Evolutionary conservation across 495 filamentous ascomycete genomes (phyloP), one percentile per base, ranked within the genome.

Genomic region (Bacidia rubella): DNA sequence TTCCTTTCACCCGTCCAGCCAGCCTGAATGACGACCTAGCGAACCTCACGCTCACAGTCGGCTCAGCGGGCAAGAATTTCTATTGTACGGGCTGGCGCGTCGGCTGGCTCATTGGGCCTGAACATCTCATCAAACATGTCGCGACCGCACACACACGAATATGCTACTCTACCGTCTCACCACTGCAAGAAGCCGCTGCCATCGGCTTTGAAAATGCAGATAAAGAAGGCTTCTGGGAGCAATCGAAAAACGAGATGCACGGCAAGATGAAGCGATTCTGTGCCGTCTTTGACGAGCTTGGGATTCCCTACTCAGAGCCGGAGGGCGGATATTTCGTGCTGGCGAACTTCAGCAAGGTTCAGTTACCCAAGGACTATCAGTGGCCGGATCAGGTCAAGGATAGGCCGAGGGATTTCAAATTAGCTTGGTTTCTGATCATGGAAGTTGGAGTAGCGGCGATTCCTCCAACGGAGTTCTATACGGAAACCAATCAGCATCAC

Each of bases 21-120:
- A 95, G 90, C 0, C 69, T 98, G 20, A 90, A 86, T 0, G 85
- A 86, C 0, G 87, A 95, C 60, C 80, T 96, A 38, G 87, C 83
- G 52, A 78, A 79, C 52, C 78, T 89, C 32, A 98, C 92, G 17
- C 68, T 98, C 29, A 96, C 90, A 2, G 92, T 96, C 39, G 90
- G 93, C 25, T 93, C 86, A 2, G 92, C 87, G 3, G 92, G 92
- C 53, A 98, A 98, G 72, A 93, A 92, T 67, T 98, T 98, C 70
- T 97, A 98, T 60, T 85, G 84, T 45, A 98, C 92, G 0, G 92
- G 92, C 35, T 98, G 92, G 92, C 81, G 92, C 49, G 93, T 97
- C 2, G 88, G 87, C 60, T 98, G 88, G 79, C 72, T 98, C 15
- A 93, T 96, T 55, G 92, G 92, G 0, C 87, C 86, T 1, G 77